Conservation (phyloP, 1,284 basidiomycete species). For the Irpex lacteus region DNA sequence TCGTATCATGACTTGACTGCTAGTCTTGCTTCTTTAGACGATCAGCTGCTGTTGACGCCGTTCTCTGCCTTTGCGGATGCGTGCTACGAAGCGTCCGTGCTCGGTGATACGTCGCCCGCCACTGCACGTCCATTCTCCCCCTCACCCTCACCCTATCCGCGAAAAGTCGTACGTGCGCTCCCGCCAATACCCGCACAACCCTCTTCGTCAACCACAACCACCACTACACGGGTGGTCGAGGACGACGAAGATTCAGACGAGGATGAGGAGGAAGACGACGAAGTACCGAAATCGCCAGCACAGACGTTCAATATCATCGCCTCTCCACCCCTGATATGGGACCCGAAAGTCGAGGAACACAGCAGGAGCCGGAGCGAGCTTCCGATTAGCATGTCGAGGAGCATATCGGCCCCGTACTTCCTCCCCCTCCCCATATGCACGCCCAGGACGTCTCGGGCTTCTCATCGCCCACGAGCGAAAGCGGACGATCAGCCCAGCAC, state of each 20-base stretch:
- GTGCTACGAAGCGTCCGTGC: conserved; percentile 11
- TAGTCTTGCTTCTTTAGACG: conserved; percentile 6
- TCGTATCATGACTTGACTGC: conserved; percentile 3
- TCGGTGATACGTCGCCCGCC: conserved; percentile 8
- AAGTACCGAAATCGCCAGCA: background rate
- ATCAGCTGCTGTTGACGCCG: conserved; percentile 7
- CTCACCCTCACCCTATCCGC: background rate
- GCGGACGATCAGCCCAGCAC: background rate
- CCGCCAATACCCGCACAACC: background rate
- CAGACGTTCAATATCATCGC: background rate
- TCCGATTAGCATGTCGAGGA: background rate
- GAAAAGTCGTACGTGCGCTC: background rate
- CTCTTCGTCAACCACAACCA: background rate
- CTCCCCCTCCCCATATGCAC: background rate
- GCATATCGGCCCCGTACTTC: background rate
- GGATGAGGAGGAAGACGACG: background rate
- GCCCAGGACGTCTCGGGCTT: background rate
- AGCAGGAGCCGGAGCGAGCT: background rate
- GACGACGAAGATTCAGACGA: conserved; percentile 1
- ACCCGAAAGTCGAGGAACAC: conserved; percentile 1
- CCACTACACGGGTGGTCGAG: background rate
- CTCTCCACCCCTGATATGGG: conserved; percentile 6
- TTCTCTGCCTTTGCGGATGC: conserved; percentile 11
- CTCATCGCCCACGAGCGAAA: background rate
- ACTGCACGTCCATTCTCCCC: conserved; percentile 7